Percentiles rank a stretch among this genome's conserved stretches.
Conservation (phyloP, 106 monocot species). For the Dendrobium chrysotoxum region DNA sequence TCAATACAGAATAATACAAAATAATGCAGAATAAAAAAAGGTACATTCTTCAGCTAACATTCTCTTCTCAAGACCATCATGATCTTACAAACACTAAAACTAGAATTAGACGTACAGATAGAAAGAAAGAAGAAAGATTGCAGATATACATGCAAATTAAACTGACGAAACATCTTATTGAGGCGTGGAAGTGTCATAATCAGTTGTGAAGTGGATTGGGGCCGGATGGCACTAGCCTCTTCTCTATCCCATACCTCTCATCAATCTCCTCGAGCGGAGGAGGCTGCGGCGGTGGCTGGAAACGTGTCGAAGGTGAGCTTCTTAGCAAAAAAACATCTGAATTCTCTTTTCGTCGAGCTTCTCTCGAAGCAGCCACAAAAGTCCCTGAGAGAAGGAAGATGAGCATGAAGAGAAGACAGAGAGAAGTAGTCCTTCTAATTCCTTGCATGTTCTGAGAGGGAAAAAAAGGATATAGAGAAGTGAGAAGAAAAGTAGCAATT, state of each 20-base stretch:
- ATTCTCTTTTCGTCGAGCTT: neutral
- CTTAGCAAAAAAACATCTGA: neutral
- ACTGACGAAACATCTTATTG: no score
- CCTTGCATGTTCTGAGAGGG: neutral
- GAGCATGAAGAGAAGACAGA: neutral
- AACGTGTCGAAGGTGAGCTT: neutral
- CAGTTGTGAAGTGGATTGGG: slow-evolving; percentile 5
- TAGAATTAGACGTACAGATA: neutral
- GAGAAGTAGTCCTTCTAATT: neutral
- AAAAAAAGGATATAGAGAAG: neutral
- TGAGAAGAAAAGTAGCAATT: no score
- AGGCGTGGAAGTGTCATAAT: neutral
- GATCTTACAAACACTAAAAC: neutral
- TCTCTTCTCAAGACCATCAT: no score
- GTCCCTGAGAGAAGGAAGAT: neutral
- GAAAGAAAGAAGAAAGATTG: neutral
- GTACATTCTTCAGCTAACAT: neutral
- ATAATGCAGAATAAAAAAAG: neutral
- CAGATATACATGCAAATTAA: no score
- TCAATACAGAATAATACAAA: slow-evolving; percentile 3
- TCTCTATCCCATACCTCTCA: neutral
- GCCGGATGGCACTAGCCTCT: neutral
- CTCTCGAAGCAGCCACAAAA: neutral
- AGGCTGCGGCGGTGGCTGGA: neutral
- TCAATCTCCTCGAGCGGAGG: neutral